Evolutionary conservation across 257 asterid species (phyloP), one percentile per base, ranked within the genome.

Genomic region (Solanum medicagineum): DNA sequence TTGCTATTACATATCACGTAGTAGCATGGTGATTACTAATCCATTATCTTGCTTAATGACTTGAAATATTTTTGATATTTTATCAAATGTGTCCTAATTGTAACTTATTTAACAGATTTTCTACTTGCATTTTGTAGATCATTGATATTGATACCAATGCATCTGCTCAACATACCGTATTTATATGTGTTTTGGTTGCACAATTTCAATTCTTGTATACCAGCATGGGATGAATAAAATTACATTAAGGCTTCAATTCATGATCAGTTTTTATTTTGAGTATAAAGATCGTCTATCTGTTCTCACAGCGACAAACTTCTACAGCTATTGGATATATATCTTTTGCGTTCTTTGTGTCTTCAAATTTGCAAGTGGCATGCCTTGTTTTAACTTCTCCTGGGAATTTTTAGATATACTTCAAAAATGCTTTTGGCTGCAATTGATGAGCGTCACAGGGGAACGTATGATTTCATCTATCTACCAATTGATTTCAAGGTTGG

Each of bases 351-450:
- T 74, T 63, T 60, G 77, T 85, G 40, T 47, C 53, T 53, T 81
- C 60, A 26, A 53, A 51, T 51, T 79, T 79, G 44, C 40, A n/a
- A 20, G 29, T 59, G 19, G 68, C 66, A 74, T 32, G 57, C 49
- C 83, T 1, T 81, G 80, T 89, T 80, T 20, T 88, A 56, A 65
- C 59, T 87, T 24, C 54, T 69, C 79, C 45, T 77, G 90, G 74
- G 92, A 83, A 47, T 49, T 85, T 83, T 66, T 84, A 97, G 99
- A 94, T 97, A 97, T 90, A 95, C 99, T 75, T 97, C 99, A 45
- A 97, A 97, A 94, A 97, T 97, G 99, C 99, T 94, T 86, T 88
- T 97, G 94, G 94, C 96, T 83, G 98, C 99, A 80, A 95, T 97
- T 88, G 99, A 97, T 89, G 99, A 95, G 89, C 96, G 91, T 66